Conservation (phyloP, 352 stramenopile species). For the Pythium vanterpoolii region DNA sequence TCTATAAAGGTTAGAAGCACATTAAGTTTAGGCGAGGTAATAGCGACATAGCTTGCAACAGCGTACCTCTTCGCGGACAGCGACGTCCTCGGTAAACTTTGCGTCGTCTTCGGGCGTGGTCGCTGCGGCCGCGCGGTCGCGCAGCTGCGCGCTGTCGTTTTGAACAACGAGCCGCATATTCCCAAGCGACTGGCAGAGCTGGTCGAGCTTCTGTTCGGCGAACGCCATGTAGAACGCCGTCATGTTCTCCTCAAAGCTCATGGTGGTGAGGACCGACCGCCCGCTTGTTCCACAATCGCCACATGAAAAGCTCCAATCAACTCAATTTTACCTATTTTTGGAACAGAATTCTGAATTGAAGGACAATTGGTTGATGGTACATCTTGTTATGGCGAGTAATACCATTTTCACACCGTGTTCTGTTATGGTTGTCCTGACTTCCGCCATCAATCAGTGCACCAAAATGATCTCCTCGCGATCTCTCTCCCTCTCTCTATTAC, state of each 20-base stretch:
- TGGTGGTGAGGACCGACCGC: conserved; percentile 8
- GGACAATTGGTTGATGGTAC: not conserved
- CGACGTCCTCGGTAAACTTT: conserved; percentile 12
- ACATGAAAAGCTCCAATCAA: not conserved
- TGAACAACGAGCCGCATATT: conserved; percentile 52
- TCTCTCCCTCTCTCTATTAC: not conserved
- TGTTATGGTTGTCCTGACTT: not conserved
- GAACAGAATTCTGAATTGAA: not conserved
- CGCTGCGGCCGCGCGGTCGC: conserved; percentile 19
- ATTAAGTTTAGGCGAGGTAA: not conserved
- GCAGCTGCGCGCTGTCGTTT: conserved; percentile 25
- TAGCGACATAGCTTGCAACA: not conserved
- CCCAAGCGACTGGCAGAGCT: conserved; percentile 52
- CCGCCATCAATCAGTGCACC: not conserved
- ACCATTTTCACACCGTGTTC: not conserved
- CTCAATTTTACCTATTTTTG: conserved; percentile 1
- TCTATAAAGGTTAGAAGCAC: conserved; percentile 26
- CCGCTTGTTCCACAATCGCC: not conserved
- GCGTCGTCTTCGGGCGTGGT: conserved; percentile 17
- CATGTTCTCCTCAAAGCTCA: conserved; percentile 81
- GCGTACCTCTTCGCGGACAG: conserved; percentile 59
- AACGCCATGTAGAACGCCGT: conserved; percentile 80
- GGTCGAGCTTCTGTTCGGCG: conserved; percentile 67
- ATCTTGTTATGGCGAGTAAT: not conserved
- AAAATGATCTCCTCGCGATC: not conserved